Conservation (phyloP, 1,284 basidiomycete species). For the Apiotrichum akiyoshidainum region DNA sequence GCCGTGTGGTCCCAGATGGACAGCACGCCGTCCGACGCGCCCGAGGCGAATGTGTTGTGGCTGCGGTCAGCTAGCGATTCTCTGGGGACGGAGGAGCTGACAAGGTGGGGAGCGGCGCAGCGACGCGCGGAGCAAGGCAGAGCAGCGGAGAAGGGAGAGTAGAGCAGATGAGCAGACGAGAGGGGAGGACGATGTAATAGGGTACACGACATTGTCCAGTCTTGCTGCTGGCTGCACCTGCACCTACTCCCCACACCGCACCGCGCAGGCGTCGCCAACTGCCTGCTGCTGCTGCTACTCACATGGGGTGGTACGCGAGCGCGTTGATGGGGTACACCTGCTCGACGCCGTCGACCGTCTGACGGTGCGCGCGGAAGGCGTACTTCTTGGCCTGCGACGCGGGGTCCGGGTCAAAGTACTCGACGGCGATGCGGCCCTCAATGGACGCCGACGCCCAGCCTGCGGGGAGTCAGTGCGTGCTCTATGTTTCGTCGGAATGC, state of each 20-base stretch:
- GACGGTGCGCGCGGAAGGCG: slow-evolving; percentile 96
- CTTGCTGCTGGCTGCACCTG: too few relatives aligned
- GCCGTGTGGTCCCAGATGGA: slow-evolving; percentile 96
- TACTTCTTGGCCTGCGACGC: slow-evolving; percentile 85
- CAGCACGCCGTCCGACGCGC: slow-evolving; percentile 85
- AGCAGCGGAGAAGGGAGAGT: too few relatives aligned
- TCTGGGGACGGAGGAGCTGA: too few relatives aligned
- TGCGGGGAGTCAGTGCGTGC: slow-evolving; percentile 38
- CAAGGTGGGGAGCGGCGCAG: too few relatives aligned
- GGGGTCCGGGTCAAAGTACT: slow-evolving; percentile 84
- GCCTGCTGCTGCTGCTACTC: too few relatives aligned
- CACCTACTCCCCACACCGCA: too few relatives aligned
- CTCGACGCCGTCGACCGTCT: slow-evolving; percentile 85
- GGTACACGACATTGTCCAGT: too few relatives aligned
- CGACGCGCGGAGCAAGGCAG: too few relatives aligned
- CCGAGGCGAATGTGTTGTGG: slow-evolving; percentile 91
- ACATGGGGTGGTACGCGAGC: slow-evolving; percentile 88
- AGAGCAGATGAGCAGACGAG: neutral
- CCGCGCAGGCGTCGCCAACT: too few relatives aligned
- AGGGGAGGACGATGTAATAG: too few relatives aligned
- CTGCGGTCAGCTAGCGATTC: slow-evolving; percentile 54
- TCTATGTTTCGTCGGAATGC: neutral
- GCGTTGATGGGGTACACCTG: slow-evolving; percentile 98
- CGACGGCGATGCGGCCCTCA: slow-evolving; percentile 93
- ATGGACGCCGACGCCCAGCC: slow-evolving; percentile 92